Conservation (phyloP, 208 protist species). For the Porcisia deanei region DNA sequence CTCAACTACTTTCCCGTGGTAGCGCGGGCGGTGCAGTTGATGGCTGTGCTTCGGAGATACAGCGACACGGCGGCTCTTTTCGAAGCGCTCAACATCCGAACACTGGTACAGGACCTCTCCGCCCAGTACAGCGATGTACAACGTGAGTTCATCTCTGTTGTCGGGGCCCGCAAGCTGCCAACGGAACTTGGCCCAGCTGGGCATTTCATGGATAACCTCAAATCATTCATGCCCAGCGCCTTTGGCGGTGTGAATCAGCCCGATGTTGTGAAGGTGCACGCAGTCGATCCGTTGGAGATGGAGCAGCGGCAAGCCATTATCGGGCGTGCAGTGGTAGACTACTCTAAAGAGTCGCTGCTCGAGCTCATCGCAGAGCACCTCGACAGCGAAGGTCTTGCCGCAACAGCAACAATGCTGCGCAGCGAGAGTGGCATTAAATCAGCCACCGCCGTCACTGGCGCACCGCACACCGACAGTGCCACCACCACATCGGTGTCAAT, state of each 20-base stretch:
- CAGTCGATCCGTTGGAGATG: conserved; percentile 52
- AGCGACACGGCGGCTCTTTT: conserved; percentile 79
- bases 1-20: conserved; percentile 85
- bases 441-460: not conserved
- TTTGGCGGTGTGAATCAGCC: conserved; percentile 51
- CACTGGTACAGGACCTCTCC: conserved; percentile 67
- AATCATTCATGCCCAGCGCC: conserved; percentile 52
- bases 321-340: conserved; percentile 72
- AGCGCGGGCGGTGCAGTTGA: conserved; percentile 78
- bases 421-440: conserved; percentile 38
- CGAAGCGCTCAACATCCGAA: conserved; percentile 74
- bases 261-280: conserved; percentile 46
- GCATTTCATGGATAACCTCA: conserved; percentile 85
- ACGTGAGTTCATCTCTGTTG: conserved; percentile 76
- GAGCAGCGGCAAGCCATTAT: conserved; percentile 76
- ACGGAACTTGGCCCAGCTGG: conserved; percentile 72
- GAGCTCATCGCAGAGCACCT: conserved; percentile 75
- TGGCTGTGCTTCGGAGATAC: conserved; percentile 72
- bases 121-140: conserved; percentile 73
- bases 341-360: conserved; percentile 74
- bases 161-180: conserved; percentile 60
- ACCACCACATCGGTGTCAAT: conserved; percentile 27
- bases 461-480: not conserved
- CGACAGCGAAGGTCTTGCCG: conserved; percentile 57
- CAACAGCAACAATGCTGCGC: conserved; percentile 52